Conservation (phyloP, 495 filamentous ascomycete genomes). For the Aspergillus carlsbadensis region DNA sequence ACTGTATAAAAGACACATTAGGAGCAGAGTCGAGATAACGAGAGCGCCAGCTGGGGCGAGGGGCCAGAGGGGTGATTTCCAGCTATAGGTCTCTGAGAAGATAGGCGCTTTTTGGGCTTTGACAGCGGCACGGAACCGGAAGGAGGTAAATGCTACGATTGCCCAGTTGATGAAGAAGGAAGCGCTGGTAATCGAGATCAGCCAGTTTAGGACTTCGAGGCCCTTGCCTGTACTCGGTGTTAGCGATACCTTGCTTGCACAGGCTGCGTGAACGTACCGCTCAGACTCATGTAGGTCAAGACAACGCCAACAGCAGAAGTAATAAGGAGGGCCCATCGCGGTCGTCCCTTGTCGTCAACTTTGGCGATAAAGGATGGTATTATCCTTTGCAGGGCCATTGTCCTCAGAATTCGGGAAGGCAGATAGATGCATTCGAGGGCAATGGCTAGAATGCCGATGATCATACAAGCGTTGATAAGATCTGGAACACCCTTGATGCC, state of each 20-base stretch:
- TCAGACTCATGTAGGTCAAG: constrained; percentile 14
- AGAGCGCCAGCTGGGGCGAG: constrained; percentile 5
- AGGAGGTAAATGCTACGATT: constrained; percentile 14
- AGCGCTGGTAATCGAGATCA: constrained; percentile 15
- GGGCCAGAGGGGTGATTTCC: constrained; percentile 10
- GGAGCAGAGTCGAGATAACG: constrained; percentile 1
- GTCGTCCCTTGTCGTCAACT: constrained; percentile 9
- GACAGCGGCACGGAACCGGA: constrained; percentile 11
- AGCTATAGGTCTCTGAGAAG: constrained; percentile 3
- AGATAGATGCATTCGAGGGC: constrained; percentile 14
- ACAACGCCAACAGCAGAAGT: constrained; percentile 1
- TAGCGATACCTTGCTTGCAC: neutral
- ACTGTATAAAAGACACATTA: constrained; percentile 4
- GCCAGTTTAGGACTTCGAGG: constrained; percentile 12
- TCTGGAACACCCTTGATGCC: constrained; percentile 11
- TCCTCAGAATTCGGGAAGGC: constrained; percentile 10
- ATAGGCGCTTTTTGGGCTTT: constrained; percentile 8
- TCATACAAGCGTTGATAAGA: constrained; percentile 12
- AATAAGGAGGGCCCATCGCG: constrained; percentile 9
- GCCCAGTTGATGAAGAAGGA: constrained; percentile 18
- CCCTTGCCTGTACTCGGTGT: neutral
- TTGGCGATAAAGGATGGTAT: constrained; percentile 10
- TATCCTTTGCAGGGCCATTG: constrained; percentile 8
- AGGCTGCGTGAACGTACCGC: neutral
- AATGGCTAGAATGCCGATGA: constrained; percentile 9